These are phyloP conservation scores for Antitrichia curtipendula DNA, from an alignment of 225 moss, liverwort and hornwort genomes.

Conservation along the genomic window DNA sequence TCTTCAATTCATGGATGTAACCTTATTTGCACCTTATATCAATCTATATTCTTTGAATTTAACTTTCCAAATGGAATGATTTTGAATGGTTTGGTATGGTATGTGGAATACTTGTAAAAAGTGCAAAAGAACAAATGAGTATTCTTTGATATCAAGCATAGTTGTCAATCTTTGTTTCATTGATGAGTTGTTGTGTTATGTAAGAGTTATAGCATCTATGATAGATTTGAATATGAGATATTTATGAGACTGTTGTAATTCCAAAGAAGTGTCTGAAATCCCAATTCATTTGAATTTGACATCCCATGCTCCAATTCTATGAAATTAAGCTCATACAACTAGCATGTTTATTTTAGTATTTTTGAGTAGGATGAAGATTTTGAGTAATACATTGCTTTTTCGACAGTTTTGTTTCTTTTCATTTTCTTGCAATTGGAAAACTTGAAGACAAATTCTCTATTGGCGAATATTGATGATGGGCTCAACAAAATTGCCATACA, in stretches of 20 bases:
- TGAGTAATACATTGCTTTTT: neutral
- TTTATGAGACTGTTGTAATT: neutral
- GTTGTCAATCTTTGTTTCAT: neutral
- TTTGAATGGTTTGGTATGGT: neutral
- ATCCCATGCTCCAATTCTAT: neutral
- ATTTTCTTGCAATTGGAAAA: neutral
- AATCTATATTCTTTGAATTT: neutral
- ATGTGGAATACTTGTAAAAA: neutral
- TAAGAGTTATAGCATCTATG: neutral
- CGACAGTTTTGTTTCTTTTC: neutral
- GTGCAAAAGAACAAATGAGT: neutral
- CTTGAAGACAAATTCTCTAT: neutral
- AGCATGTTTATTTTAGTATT: rapidly evolving
- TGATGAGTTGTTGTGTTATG: neutral
- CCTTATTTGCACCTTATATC: neutral
- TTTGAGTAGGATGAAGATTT: neutral
- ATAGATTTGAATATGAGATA: neutral
- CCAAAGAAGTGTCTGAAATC: neutral
- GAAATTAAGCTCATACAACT: neutral
- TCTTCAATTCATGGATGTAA: neutral
- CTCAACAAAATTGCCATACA: neutral
- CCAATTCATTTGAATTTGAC: neutral
- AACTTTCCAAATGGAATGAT: neutral
- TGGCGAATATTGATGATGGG: neutral
- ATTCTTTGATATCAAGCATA: neutral